Base-by-base conservation (phyloP, 495 filamentous ascomycete genomes). In the Aspergillus nanangensis region DNA sequence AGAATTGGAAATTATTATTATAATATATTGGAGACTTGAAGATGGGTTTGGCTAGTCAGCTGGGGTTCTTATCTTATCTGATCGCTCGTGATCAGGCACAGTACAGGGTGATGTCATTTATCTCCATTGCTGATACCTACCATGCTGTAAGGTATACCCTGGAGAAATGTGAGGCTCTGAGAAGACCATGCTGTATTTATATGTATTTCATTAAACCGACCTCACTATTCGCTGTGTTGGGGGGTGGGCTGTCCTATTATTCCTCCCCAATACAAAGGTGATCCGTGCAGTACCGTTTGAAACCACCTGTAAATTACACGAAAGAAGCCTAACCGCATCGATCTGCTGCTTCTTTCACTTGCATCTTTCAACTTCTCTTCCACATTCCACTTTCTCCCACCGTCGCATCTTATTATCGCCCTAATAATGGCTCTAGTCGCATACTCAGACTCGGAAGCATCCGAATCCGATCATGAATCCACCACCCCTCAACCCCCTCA, bases 371-470 rank as follows among this genome's bases (percentile, higher is more conserved):
- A 29, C 25, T 5, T 29, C 25, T 7, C 25, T 11, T 11, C 25
- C 25, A 29, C 11, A 5, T 11, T 29, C 25, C 11, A 29, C 25
- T 11, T 29, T 11, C 5, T 29, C 25, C 11, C 25, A 7, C 25
- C 25, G n/a, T 11, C 25, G 11, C 25, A 29, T 11, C 25, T 29
- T 5, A 29, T 29, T 5, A 29, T 11, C 25, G 7, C 33, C 23
- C 21, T 29, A 50, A 53, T 31, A 34, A 94, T 93, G 88, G 80
- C 70, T 21, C 70, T 93, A 22, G 87, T 93, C 42, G 79, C 84
- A 46, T 93, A 94, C 56, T 89, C 89, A 24, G 90, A 93, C 54
- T 94, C 88, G 0, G 90, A 95, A 51, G 80, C 69, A 27, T 86
- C 86, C 11, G 88, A 91, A 33, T 54, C 63, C n/a, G 77, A 85